These are phyloP conservation scores for Luzula sylvatica DNA, from an alignment of 176 grass and related monocot species.

Conservation along the genomic window DNA sequence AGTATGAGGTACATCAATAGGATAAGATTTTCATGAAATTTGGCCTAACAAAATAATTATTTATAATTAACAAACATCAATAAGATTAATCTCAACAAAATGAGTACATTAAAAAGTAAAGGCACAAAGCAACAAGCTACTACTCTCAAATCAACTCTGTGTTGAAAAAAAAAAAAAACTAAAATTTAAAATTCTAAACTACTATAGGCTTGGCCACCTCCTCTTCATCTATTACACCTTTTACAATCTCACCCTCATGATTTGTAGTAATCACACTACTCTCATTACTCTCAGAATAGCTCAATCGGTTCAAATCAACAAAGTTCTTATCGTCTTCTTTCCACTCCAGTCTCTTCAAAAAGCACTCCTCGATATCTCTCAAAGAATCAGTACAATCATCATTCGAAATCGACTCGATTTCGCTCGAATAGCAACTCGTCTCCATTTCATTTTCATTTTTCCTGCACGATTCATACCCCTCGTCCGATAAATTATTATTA, in stretches of 20 bases:
- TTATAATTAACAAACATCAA: too few species aligned
- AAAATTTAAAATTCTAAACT: slow-evolving; percentile 2
- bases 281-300: slow-evolving; percentile 7
- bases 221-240: background rate
- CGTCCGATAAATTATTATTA: slow-evolving; percentile 25
- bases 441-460: slow-evolving; percentile 18
- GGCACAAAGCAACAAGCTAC: slow-evolving; percentile 5
- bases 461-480: slow-evolving; percentile 23
- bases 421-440: slow-evolving; percentile 16
- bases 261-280: background rate
- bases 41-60: too few species aligned
- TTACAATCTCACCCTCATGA: background rate
- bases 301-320: slow-evolving; percentile 1
- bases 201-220: slow-evolving; percentile 11
- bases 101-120: background rate
- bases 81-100: too few species aligned
- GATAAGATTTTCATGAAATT: too few species aligned
- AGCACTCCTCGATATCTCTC: slow-evolving; percentile 62
- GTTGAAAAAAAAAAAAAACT: slow-evolving; percentile 11
- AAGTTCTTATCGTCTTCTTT: slow-evolving; percentile 12
- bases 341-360: slow-evolving; percentile 52
- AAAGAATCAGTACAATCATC: slow-evolving; percentile 14
- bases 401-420: background rate
- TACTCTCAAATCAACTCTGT: slow-evolving; percentile 22
- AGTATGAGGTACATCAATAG: too few species aligned